Percentiles rank a stretch among this genome's conserved stretches.
phyloP scores from a whole-genome alignment of 2,329 filamentous ascomycete genomes.

The Cordyceps javanica region DNA sequence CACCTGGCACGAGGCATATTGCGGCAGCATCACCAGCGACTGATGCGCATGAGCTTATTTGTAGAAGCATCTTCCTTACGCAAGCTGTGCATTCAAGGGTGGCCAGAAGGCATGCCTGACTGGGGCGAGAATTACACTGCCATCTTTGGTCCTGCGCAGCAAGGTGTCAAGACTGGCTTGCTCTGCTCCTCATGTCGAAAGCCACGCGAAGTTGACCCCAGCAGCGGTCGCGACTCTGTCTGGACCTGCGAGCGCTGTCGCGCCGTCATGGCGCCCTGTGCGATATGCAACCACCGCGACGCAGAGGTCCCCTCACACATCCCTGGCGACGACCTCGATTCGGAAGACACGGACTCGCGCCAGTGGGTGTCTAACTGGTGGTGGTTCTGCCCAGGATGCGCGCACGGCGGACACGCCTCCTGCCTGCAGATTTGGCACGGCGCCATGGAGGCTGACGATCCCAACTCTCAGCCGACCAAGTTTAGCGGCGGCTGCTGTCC shows the following conservation, averaged over 20 bases:
- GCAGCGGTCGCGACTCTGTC: constrained; percentile 37
- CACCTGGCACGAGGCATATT: constrained; percentile 51
- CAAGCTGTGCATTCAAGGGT: constrained; percentile 53
- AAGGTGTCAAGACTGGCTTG: constrained; percentile 47
- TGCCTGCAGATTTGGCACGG: constrained; percentile 57
- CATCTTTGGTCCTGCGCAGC: constrained; percentile 48
- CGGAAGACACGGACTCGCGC: constrained; percentile 19
- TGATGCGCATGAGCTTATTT: constrained; percentile 54
- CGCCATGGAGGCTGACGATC: constrained; percentile 22
- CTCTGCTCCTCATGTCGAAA: constrained; percentile 51
- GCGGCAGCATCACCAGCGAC: constrained; percentile 52
- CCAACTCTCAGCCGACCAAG: constrained; percentile 19
- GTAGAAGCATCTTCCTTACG: constrained; percentile 55
- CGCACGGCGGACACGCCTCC: constrained; percentile 55
- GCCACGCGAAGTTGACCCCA: constrained; percentile 47
- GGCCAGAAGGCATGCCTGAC: constrained; percentile 42
- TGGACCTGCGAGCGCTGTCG: constrained; percentile 54
- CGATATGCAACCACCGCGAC: constrained; percentile 52
- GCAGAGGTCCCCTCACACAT: constrained; percentile 36
- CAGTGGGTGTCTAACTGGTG: constrained; percentile 37
- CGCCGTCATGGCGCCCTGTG: constrained; percentile 48
- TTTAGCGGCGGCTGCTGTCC: constrained; percentile 55
- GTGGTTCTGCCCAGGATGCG: constrained; percentile 60
- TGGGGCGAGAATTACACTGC: constrained; percentile 51
- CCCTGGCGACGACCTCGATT: constrained; percentile 24